phyloP scores from a whole-genome alignment of 202 grass and related monocot species.

The Dendrocalamus latiflorus region DNA sequence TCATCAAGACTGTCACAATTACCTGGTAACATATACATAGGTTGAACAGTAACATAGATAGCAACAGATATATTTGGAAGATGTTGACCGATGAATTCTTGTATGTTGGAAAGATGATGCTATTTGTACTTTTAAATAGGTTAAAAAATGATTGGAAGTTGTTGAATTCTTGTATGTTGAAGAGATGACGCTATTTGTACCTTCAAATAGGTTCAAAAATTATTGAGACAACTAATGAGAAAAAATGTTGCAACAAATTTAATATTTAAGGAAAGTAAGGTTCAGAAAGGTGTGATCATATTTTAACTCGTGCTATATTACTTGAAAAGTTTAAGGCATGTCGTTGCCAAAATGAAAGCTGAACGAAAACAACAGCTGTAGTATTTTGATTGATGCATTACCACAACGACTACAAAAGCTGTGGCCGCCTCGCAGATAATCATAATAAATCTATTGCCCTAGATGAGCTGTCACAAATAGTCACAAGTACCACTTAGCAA shows the following conservation, averaged over 20 bases:
- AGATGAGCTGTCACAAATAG: background rate
- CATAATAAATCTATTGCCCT: background rate
- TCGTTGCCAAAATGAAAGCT: background rate
- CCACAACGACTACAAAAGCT: background rate
- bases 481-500: conserved; percentile 2
- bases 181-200: too few species aligned
- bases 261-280: background rate
- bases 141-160: too few species aligned
- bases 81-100: background rate
- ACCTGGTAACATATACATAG: background rate
- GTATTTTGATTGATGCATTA: background rate
- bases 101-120: background rate
- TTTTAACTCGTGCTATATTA: background rate
- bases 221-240: background rate
- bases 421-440: background rate
- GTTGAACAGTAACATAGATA: background rate
- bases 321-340: background rate
- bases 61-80: background rate
- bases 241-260: background rate
- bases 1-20: background rate
- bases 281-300: background rate
- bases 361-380: background rate
- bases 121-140: background rate
- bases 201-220: too few species aligned
- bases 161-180: too few species aligned